Evolutionary conservation across 495 filamentous ascomycete genomes (phyloP).

Genomic region (Bryoglossum gracile): DNA sequence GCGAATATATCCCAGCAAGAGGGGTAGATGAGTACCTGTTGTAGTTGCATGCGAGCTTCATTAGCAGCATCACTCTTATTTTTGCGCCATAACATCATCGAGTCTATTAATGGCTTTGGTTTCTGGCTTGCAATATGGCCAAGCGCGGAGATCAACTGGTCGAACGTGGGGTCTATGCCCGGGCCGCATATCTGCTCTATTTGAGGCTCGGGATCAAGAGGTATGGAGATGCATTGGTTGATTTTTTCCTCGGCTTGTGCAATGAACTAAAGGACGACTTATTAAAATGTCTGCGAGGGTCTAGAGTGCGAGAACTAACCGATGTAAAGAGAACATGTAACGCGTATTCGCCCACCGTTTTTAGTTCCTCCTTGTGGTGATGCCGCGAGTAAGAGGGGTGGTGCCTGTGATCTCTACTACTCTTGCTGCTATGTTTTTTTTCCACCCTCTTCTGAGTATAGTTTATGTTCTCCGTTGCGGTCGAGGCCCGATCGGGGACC

Average conservation of each 20-base stretch:
- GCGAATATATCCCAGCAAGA: not conserved
- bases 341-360: constrained; percentile 93
- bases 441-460: constrained; percentile 45
- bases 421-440: constrained; percentile 56
- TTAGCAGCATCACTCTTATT: constrained; percentile 82
- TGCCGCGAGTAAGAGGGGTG: constrained; percentile 78
- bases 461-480: constrained; percentile 13
- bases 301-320: constrained; percentile 37
- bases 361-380: constrained; percentile 64
- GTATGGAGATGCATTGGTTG: constrained; percentile 67
- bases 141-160: constrained; percentile 87
- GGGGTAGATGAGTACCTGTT: constrained; percentile 46
- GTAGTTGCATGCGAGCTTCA: constrained; percentile 49
- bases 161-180: constrained; percentile 82
- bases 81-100: constrained; percentile 95
- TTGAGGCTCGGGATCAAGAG: constrained; percentile 66
- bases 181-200: constrained; percentile 87
- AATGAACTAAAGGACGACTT: constrained; percentile 44
- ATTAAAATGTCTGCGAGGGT: constrained; percentile 15
- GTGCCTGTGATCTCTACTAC: constrained; percentile 63
- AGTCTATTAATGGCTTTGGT: constrained; percentile 92
- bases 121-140: constrained; percentile 91
- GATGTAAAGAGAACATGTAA: constrained; percentile 94
- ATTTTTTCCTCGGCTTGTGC: constrained; percentile 91
- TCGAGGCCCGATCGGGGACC: constrained; percentile 16